Percentiles rank a stretch among this genome's conserved stretches.
Conservation (phyloP, 257 asterid genomes). For the Scutellaria baicalensis region DNA sequence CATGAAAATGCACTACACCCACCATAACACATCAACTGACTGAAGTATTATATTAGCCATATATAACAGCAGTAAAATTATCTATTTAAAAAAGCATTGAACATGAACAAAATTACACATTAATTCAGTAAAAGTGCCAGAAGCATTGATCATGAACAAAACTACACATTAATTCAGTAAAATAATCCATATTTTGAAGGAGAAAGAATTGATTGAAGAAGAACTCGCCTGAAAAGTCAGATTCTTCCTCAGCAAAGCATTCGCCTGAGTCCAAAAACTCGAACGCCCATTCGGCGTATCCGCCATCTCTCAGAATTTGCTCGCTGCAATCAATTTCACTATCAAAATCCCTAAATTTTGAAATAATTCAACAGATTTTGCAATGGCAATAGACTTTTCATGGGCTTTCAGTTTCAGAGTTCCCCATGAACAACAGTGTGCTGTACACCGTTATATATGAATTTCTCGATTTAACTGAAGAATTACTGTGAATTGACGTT, state of each 20-base stretch:
- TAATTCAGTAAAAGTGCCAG: not conserved
- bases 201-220: not conserved
- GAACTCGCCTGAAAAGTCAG: slow-evolving; percentile 69
- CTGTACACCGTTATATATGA: slow-evolving; percentile 17
- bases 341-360: not conserved
- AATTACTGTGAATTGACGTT: slow-evolving; percentile 12
- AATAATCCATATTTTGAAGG: not conserved
- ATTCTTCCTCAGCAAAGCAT: slow-evolving; percentile 86
- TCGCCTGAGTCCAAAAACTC: slow-evolving; percentile 79
- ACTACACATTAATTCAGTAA: not conserved
- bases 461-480: not conserved
- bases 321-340: not conserved
- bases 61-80: not conserved
- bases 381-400: not conserved
- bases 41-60: not conserved
- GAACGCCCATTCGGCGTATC: slow-evolving; percentile 36
- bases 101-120: no score
- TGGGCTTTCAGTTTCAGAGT: not conserved
- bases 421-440: slow-evolving; percentile 1
- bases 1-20: not conserved
- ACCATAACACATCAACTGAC: not conserved
- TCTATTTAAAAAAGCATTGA: not conserved
- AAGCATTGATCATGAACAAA: not conserved
- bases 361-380: not conserved
- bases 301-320: slow-evolving; percentile 10